phyloP scores from a whole-genome alignment of 2,329 filamentous ascomycete species.

The Talaromyces sp. region DNA sequence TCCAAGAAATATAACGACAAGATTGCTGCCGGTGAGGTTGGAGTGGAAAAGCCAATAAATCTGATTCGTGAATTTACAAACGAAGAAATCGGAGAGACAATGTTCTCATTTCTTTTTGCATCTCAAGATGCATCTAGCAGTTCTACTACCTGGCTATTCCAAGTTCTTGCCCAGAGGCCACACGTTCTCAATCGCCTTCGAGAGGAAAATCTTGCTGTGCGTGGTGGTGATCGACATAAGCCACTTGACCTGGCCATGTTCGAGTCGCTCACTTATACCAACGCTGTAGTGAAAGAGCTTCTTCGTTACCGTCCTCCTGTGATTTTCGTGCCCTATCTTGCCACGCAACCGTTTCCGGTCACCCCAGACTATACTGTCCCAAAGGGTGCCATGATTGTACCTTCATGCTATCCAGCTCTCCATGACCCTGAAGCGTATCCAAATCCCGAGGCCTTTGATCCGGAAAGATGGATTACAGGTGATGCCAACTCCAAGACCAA shows the following conservation, averaged over 20 bases:
- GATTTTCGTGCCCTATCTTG: slow-evolving; percentile 91
- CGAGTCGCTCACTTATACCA: slow-evolving; percentile 82
- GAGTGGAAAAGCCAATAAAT: slow-evolving; percentile 74
- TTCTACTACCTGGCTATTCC: slow-evolving; percentile 90
- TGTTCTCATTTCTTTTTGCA: slow-evolving; percentile 95
- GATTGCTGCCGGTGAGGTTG: slow-evolving; percentile 66
- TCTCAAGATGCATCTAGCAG: slow-evolving; percentile 95
- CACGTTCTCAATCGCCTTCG: slow-evolving; percentile 84
- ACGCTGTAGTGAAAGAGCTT: slow-evolving; percentile 83
- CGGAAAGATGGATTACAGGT: slow-evolving; percentile 84
- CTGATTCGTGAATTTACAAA: slow-evolving; percentile 82
- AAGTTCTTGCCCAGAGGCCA: slow-evolving; percentile 87
- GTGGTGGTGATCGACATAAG: slow-evolving; percentile 67
- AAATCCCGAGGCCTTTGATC: slow-evolving; percentile 81
- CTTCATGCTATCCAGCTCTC: slow-evolving; percentile 82
- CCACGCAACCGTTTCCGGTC: slow-evolving; percentile 91
- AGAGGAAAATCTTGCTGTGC: slow-evolving; percentile 76
- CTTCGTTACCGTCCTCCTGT: slow-evolving; percentile 92
- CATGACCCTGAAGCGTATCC: slow-evolving; percentile 90
- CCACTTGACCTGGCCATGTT: slow-evolving; percentile 76
- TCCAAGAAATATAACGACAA: slow-evolving; percentile 77
- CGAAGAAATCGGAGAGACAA: slow-evolving; percentile 82
- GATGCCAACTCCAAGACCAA: slow-evolving; percentile 86
- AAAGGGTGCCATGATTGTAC: slow-evolving; percentile 93
- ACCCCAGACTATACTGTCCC: slow-evolving; percentile 79